Conservation (phyloP, 192 early-diverging fungal species). For the Entomortierella beljakovae region DNA sequence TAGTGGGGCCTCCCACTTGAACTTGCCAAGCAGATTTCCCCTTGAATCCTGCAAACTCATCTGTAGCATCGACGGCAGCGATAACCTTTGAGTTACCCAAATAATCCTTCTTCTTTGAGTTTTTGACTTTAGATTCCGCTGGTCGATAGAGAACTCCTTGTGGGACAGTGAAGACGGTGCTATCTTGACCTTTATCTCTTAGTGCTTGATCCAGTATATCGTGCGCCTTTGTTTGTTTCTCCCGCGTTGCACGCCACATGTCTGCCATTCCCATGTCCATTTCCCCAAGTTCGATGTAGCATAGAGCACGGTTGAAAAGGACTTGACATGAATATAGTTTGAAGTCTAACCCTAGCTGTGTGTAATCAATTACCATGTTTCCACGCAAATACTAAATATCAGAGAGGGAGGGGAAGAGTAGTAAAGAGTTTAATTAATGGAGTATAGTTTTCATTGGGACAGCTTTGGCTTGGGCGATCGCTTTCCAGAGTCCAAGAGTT, state of each 20-base stretch:
- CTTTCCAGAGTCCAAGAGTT: neutral
- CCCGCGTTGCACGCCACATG: constrained; percentile 72
- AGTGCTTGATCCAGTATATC: constrained; percentile 78
- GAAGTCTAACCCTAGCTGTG: constrained; percentile 91
- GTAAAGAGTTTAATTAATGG: neutral
- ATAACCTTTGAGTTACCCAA: constrained; percentile 87
- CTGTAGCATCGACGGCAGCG: constrained; percentile 73
- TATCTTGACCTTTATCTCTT: constrained; percentile 66
- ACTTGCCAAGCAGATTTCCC: constrained; percentile 56
- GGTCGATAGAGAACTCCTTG: constrained; percentile 86
- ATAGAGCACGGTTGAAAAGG: constrained; percentile 94
- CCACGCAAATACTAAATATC: constrained; percentile 72
- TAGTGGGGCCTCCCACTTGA: constrained; percentile 56
- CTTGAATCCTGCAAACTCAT: constrained; percentile 74
- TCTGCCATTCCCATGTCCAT: constrained; percentile 77
- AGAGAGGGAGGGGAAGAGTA: constrained; percentile 1
- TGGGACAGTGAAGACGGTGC: constrained; percentile 84
- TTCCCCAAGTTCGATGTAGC: constrained; percentile 81
- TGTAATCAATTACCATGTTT: constrained; percentile 93
- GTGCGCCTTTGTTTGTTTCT: constrained; percentile 76
- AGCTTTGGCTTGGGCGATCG: constrained; percentile 2
- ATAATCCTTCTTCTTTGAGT: constrained; percentile 82
- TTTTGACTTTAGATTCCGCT: constrained; percentile 85
- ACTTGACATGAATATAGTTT: constrained; percentile 93
- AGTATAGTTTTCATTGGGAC: too few relatives aligned